Conservation (phyloP, 805 yeast genomes). For the Ogataea populi-albae region DNA sequence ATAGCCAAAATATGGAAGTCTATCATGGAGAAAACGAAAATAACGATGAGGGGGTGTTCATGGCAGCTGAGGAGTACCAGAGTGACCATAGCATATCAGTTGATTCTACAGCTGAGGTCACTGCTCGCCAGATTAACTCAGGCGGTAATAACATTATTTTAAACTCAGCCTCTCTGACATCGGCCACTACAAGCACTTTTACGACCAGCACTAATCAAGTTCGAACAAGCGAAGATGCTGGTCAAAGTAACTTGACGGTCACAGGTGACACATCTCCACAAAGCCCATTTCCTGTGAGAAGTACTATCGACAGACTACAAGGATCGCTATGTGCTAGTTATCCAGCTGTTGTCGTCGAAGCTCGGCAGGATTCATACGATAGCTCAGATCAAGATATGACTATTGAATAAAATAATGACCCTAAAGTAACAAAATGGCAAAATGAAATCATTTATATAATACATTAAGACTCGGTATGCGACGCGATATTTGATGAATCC, state of each 20-base stretch:
- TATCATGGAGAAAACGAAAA: conserved; percentile 11
- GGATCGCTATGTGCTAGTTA: conserved; percentile 13
- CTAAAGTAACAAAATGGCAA: not conserved
- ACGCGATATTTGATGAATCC: not conserved
- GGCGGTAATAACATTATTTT: conserved; percentile 3
- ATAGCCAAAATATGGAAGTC: conserved; percentile 3
- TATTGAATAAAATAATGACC: conserved; percentile 19
- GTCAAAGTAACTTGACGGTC: conserved; percentile 8
- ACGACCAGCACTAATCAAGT: conserved; percentile 12
- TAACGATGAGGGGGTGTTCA: conserved; percentile 27
- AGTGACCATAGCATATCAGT: conserved; percentile 32
- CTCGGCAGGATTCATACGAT: conserved; percentile 13
- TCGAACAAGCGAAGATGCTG: conserved; percentile 7
- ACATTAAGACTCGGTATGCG: too few relatives aligned
- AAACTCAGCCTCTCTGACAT: conserved; percentile 16
- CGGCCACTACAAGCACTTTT: conserved; percentile 13
- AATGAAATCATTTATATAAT: too few relatives aligned
- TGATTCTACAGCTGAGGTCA: conserved; percentile 14
- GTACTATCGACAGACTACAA: conserved; percentile 7
- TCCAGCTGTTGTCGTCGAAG: conserved; percentile 15
- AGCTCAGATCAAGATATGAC: conserved; percentile 32
- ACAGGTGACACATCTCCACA: conserved; percentile 22
- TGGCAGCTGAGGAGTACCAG: conserved; percentile 39
- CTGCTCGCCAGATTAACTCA: not conserved
- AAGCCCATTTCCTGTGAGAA: conserved; percentile 12